phyloP scores from a whole-genome alignment of 148 eudicot species.

The Gaultheria prostrata region DNA sequence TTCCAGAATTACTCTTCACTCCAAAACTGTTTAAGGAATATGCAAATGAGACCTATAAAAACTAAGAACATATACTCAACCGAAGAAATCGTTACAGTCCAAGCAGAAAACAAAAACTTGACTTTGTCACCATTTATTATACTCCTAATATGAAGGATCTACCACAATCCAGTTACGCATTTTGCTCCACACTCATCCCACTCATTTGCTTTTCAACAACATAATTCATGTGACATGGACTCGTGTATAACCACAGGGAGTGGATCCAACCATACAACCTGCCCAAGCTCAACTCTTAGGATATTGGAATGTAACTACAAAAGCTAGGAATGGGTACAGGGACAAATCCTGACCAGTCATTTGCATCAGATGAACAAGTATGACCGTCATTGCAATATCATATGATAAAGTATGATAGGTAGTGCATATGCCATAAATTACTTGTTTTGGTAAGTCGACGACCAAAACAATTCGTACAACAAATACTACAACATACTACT shows the following conservation, averaged over 20 bases:
- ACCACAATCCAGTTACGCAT: background rate
- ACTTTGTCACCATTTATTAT: background rate
- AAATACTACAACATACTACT: background rate
- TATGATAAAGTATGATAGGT: background rate
- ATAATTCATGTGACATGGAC: background rate
- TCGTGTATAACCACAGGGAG: background rate
- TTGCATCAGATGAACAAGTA: background rate
- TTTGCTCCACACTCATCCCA: background rate
- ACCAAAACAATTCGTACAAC: background rate
- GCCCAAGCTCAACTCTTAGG: background rate
- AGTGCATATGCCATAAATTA: background rate
- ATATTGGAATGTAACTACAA: background rate
- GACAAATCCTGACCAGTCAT: background rate
- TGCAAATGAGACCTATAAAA: background rate
- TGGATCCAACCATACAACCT: background rate
- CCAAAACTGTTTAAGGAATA: background rate
- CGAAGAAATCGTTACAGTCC: background rate
- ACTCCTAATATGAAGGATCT: slow-evolving; percentile 4
- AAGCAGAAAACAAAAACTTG: background rate
- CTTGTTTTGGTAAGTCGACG: background rate
- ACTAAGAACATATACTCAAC: background rate
- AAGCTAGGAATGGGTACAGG: background rate
- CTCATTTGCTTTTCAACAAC: background rate
- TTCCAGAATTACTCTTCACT: background rate
- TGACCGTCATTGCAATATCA: background rate